Evolutionary conservation across 352 stramenopile genomes (phyloP).

Genomic region (Phytophthora europaea): DNA sequence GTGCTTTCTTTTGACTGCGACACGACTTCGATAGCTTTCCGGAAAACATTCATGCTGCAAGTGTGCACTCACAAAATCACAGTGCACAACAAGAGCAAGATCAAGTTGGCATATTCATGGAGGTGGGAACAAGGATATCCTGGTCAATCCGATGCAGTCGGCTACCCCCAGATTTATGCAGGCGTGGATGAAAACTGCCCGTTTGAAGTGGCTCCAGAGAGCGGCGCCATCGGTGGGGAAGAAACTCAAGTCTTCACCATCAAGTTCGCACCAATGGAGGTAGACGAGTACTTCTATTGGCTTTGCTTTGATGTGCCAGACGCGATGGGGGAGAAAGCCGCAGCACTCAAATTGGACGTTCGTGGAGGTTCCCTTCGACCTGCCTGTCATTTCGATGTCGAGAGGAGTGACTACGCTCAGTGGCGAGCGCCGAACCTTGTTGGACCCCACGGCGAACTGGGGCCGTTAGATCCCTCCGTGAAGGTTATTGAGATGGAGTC

Average conservation of each 20-base stretch:
- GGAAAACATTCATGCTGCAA: constrained; percentile 91
- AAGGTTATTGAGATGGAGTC: constrained; percentile 95
- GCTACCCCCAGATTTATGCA: constrained; percentile 8
- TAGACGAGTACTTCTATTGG: constrained; percentile 87
- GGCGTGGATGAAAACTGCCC: constrained; percentile 75
- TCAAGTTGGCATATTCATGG: constrained; percentile 68
- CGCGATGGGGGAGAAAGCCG: background rate
- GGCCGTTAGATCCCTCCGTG: constrained; percentile 86
- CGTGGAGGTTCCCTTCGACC: constrained; percentile 84
- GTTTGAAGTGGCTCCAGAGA: constrained; percentile 85
- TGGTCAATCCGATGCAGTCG: constrained; percentile 11
- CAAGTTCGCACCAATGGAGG: constrained; percentile 92
- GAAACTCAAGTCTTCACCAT: constrained; percentile 81
- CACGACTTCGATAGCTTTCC: constrained; percentile 69
- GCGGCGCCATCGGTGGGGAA: constrained; percentile 66
- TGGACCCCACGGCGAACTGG: constrained; percentile 87
- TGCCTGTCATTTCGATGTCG: constrained; percentile 95
- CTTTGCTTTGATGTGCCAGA: constrained; percentile 55
- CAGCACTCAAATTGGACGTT: constrained; percentile 63
- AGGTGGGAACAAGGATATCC: constrained; percentile 47
- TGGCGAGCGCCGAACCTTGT: constrained; percentile 68
- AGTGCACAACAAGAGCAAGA: constrained; percentile 81
- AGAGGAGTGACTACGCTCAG: constrained; percentile 90
- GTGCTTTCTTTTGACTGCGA: constrained; percentile 68
- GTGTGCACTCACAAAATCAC: constrained; percentile 79